Base-by-base conservation (phyloP, 768 basidiomycete genomes). In the Suillus discolor region DNA sequence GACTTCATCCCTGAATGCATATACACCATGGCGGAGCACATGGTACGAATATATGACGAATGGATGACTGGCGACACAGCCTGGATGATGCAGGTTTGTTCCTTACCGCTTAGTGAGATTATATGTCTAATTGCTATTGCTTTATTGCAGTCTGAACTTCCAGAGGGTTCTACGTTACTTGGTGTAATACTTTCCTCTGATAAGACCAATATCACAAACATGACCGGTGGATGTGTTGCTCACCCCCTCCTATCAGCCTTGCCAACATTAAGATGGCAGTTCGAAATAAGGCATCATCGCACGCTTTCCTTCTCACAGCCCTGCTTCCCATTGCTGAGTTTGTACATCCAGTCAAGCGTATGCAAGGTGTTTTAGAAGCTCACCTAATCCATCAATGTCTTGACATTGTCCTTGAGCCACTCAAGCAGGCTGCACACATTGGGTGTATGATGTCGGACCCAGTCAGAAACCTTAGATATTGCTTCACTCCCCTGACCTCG, bases 181-280 rank as follows among this genome's bases (percentile, higher is more conserved):
- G 75, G 78, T 3, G 63, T 70, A 1, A 69, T 79, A 15, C 61
- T 72, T 2, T 72, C 74, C 9, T 75, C 75, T 0, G 76, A 80
- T 61, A 44, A 44, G 16, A 44, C 20, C 44, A 44, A 44, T 2
- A 44, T 79, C 63, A 78, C 79, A n/a, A 70, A 71, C n/a, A n/a
- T n/a, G n/a, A n/a, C n/a, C n/a, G n/a, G n/a, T n/a, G n/a, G n/a
- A n/a, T n/a, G n/a, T n/a, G 67, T 66, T 78, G 7, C n/a, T n/a
- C n/a, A n/a, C n/a, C n/a, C n/a, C n/a, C n/a, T n/a, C n/a, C n/a
- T n/a, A 67, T 78, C 36, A 72, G 68, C 25, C 63, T 78, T 16
- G 78, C 74, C n/a, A 79, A 80, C 64, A 70, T 80, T 12, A 42
- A 42, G 41, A 42, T 42, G 41, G 16, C 16, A 6, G 18, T 6